Base-by-base conservation (phyloP, 106 monocot species). In the Alisma plantagoaquatica region DNA sequence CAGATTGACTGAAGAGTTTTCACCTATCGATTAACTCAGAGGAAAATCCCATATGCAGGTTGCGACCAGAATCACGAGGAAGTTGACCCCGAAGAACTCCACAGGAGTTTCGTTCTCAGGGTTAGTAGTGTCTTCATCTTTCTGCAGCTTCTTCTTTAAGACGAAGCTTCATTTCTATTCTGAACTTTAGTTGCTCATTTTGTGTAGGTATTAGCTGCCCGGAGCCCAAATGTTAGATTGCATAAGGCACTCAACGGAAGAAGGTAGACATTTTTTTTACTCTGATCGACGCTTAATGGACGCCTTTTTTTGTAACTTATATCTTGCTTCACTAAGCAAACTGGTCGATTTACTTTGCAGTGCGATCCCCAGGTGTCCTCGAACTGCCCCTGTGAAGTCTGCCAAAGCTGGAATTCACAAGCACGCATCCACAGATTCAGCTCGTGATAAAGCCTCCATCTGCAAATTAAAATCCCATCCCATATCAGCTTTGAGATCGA, bases 21-120 rank as follows among this genome's bases (percentile, higher is more conserved):
- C 35, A 14, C 14, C 14, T 38, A 7, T 6, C 35, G 35, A 38
- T 14, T 38, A 38, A 7, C 35, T 38, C 14, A 38, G 6, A 14
- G 35, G 35, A n/a, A n/a, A n/a, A 7, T 38, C 14, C 35, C 14
- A 0, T 24, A 10, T 27, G 45, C 57, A 91, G 91, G 91, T 10
- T 91, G 91, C 31, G 74, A 84, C n/a, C 80, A 81, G 33, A 68
- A 67, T 23, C 91, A 91, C 21, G 80, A 91, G 57, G 74, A 81
- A 47, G 59, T 91, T 7, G 81, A 91, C 48, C 77, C 74, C 3
- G 84, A 81, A 50, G 77, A 59, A 6, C 71, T 91, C 8, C 27
- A 77, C 62, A 65, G 51, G 58, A 84, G 52, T 47, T 91, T 91
- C 60, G 21, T 63, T 25, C 74, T 84, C 29, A 50, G 91, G 65